Conservation (phyloP, 2,329 filamentous ascomycete species). For the Blastomyces gilchristii region DNA sequence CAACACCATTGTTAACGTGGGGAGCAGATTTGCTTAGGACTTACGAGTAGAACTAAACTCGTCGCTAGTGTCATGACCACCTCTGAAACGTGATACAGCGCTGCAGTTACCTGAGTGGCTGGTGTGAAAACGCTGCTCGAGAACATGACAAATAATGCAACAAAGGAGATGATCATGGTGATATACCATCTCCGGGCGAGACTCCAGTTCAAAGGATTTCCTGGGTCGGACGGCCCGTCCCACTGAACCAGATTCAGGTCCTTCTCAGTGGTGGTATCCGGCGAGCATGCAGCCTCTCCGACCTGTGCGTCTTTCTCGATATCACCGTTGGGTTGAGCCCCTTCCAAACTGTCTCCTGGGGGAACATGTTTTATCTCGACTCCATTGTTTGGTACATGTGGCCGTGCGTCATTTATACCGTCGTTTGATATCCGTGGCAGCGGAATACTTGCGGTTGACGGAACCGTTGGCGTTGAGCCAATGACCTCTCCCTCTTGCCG, state of each 20-base stretch:
- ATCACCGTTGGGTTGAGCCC: neutral
- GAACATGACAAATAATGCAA: conserved; percentile 42
- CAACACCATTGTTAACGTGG: conserved; percentile 8
- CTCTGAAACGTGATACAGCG: conserved; percentile 36
- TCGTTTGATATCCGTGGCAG: neutral
- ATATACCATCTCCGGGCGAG: conserved; percentile 32
- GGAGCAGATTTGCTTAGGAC: conserved; percentile 8
- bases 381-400: conserved; percentile 1
- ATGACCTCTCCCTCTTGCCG: neutral
- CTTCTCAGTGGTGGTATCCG: neutral
- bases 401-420: neutral
- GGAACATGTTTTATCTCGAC: neutral
- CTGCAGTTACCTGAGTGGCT: conserved; percentile 31
- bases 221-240: conserved; percentile 6
- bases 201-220: conserved; percentile 7
- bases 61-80: conserved; percentile 43
- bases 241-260: conserved; percentile 5
- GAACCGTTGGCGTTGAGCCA: neutral
- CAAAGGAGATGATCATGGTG: conserved; percentile 32
- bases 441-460: neutral
- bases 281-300: neutral
- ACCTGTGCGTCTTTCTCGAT: neutral
- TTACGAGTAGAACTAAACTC: conserved; percentile 38
- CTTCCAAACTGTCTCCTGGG: neutral
- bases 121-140: conserved; percentile 39